Base-by-base conservation (phyloP, 106 monocot species). In the Dendrobium huoshanense region DNA sequence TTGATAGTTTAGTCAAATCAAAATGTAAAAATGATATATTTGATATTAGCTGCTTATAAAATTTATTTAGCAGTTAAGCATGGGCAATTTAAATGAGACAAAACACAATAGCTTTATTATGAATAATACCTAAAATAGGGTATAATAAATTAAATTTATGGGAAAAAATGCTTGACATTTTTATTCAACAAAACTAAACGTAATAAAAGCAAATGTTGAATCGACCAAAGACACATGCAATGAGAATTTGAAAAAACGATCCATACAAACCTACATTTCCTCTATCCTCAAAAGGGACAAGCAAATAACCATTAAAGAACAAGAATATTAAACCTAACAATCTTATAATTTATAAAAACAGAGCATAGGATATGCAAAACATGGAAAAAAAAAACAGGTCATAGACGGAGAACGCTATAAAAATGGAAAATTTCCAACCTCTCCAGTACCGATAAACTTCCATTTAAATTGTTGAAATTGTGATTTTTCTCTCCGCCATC, bases 401-500 rank as follows among this genome's bases (percentile, higher is more conserved):
- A 65, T 24, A 65, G 64, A 25, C 6, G 10, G 64, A 65, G 2
- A 24, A 64, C 6, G 7, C n/a, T 7, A 65, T 24, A 24, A 65
- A 25, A 65, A 65, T 9, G 25, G 25, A 65, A 65, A 65, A 9
- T 65, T 65, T 15, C 76, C 22, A 47, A 91, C 91, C 91, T 91
- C 89, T 6, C 77, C 58, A 25, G 65, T 75, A 47, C 83, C 49
- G 40, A 16, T 68, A 75, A 87, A 85, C 5, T 80, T 82, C 78
- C 81, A 81, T 76, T 87, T 89, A 19, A 87, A 44, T 37, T 87
- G 91, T 41, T 85, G 87, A 64, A 88, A 55, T 65, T 91, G 87
- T 81, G 85, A 81, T 37, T 89, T 88, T 27, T 87, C 89, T 37
- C 73, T 81, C 59, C 85, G 82, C 91, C 91, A 89, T 24, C 81